Conservation (phyloP, 306 rosid species). For the Nissolia schottii region DNA sequence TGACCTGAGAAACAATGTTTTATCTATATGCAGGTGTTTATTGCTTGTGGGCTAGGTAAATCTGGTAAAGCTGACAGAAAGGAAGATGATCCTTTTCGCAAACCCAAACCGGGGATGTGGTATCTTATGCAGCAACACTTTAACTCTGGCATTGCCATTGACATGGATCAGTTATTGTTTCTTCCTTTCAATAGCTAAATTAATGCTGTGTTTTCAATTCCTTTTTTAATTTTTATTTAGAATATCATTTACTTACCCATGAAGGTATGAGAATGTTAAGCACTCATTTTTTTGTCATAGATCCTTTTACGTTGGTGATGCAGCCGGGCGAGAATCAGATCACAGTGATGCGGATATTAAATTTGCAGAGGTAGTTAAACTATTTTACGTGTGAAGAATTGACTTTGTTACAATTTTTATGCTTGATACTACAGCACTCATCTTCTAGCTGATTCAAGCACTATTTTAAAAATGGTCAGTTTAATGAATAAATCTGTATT, state of each 20-base stretch:
- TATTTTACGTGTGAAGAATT: background rate
- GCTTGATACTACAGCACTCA: background rate
- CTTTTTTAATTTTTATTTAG: background rate
- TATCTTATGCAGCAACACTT: conserved; percentile 72
- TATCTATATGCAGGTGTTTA: conserved; percentile 62
- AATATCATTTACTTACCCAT: background rate
- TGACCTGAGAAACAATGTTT: conserved; percentile 6
- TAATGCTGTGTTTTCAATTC: conserved; percentile 1
- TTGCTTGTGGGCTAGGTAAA: conserved; percentile 70
- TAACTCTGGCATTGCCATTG: conserved; percentile 73
- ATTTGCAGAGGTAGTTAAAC: conserved; percentile 73
- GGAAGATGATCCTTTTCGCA: conserved; percentile 72
- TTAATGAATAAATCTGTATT: background rate
- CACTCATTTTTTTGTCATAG: conserved; percentile 36
- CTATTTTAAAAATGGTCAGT: background rate
- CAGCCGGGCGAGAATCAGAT: conserved; percentile 82
- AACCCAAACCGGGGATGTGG: conserved; percentile 96
- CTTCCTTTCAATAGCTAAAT: conserved; percentile 14
- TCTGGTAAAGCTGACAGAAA: conserved; percentile 37
- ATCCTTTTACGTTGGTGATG: conserved; percentile 94
- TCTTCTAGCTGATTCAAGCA: background rate
- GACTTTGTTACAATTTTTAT: background rate
- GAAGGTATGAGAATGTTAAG: conserved; percentile 8
- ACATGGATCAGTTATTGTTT: conserved; percentile 67
- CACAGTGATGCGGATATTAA: conserved; percentile 88